These are phyloP conservation scores for Ophiosphaerella korrae DNA, from an alignment of 2,329 filamentous ascomycete genomes.

Conservation along the genomic window DNA sequence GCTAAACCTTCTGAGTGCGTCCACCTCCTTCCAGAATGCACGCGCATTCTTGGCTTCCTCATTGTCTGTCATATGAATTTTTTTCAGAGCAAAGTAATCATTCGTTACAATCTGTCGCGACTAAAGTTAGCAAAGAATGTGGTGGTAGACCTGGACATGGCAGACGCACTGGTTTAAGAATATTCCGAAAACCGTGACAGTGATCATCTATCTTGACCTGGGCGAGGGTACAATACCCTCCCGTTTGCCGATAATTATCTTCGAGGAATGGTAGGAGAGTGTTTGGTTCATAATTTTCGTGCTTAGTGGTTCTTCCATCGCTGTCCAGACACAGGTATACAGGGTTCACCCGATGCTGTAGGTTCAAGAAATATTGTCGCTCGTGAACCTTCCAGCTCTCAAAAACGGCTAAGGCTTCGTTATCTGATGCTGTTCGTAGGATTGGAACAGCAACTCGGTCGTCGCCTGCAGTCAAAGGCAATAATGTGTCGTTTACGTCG, in stretches of 20 bases:
- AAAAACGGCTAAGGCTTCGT: neutral
- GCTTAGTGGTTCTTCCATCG: neutral
- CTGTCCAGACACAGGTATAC: neutral
- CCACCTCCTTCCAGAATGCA: conserved; percentile 4
- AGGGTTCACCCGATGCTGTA: neutral
- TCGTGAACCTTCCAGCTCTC: neutral
- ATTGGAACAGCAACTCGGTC: no score
- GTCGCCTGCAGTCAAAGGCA: no score
- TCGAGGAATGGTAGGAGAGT: neutral
- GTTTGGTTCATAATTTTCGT: neutral
- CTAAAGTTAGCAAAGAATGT: neutral
- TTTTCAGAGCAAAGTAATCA: conserved; percentile 1
- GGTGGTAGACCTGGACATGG: neutral
- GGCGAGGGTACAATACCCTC: neutral
- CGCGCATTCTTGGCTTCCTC: neutral
- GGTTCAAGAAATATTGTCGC: neutral
- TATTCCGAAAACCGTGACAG: conserved; percentile 2
- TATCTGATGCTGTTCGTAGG: neutral
- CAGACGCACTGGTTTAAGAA: neutral
- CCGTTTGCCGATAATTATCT: no score
- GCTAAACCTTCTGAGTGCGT: conserved; percentile 10
- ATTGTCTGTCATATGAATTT: neutral
- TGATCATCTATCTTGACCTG: neutral
- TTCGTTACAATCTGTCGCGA: neutral
- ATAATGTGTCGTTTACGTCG: neutral